phyloP scores from a whole-genome alignment of 352 stramenopile genomes.

The Phytophthora sp. region DNA sequence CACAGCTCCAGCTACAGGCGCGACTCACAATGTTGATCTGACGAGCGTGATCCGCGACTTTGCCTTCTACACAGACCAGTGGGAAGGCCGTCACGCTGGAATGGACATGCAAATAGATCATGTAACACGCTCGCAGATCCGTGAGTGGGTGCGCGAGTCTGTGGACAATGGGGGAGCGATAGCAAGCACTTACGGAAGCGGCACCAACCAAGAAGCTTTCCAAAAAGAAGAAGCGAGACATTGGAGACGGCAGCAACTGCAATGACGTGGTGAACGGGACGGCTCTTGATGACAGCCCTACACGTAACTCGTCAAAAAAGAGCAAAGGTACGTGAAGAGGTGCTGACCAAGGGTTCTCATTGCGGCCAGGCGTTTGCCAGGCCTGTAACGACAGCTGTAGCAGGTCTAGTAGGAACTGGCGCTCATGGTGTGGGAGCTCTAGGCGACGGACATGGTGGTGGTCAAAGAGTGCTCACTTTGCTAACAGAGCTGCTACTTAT shows the following conservation, averaged over 20 bases:
- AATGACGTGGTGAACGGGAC: neutral
- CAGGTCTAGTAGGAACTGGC: no score
- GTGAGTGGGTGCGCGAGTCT: conserved; percentile 69
- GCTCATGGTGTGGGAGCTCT: no score
- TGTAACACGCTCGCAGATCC: conserved; percentile 57
- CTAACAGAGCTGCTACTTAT: no score
- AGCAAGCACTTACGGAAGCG: conserved; percentile 40
- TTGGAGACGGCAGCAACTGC: conserved; percentile 19
- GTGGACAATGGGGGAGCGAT: conserved; percentile 31
- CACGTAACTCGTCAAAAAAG: conserved; percentile 36
- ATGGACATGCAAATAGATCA: conserved; percentile 89
- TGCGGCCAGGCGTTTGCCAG: neutral
- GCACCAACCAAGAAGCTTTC: conserved; percentile 14
- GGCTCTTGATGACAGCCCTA: conserved; percentile 5
- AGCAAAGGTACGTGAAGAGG: conserved; percentile 53
- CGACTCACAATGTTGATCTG: conserved; percentile 63
- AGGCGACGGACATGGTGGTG: no score
- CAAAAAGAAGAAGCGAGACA: conserved; percentile 43
- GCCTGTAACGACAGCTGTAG: neutral
- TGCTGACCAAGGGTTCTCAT: no score
- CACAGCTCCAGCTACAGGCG: conserved; percentile 2
- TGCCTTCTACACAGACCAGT: conserved; percentile 76
- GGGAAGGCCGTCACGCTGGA: conserved; percentile 64
- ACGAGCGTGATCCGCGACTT: conserved; percentile 81
- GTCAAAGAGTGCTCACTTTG: no score